phyloP scores from a whole-genome alignment of 352 stramenopile genomes.

The Globisporangium echinulatum region DNA sequence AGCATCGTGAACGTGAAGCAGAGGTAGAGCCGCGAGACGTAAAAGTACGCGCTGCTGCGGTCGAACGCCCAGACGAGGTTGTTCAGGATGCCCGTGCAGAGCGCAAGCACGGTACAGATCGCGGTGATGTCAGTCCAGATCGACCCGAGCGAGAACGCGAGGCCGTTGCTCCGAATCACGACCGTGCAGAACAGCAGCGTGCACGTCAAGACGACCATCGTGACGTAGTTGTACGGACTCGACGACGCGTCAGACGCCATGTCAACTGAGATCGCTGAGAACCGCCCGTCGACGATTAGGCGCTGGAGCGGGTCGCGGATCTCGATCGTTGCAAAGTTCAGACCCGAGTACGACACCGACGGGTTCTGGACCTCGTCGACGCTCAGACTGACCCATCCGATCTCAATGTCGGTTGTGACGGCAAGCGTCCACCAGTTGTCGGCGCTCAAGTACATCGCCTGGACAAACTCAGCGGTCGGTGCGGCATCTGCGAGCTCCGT shows the following conservation, averaged over 20 bases:
- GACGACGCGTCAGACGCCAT: conserved; percentile 45
- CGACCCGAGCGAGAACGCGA: conserved; percentile 77
- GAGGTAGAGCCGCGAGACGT: conserved; percentile 68
- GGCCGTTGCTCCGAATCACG: conserved; percentile 75
- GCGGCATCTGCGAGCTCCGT: too few relatives aligned
- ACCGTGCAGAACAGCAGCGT: conserved; percentile 78
- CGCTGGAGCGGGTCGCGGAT: conserved; percentile 45
- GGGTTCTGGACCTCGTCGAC: conserved; percentile 76
- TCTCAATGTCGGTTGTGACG: conserved; percentile 43
- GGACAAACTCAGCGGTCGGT: conserved; percentile 4
- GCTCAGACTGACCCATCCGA: conserved; percentile 60
- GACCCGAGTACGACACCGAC: conserved; percentile 53
- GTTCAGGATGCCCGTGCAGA: conserved; percentile 74
- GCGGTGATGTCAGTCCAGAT: conserved; percentile 86
- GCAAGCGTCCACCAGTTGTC: conserved; percentile 41
- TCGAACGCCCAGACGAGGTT: conserved; percentile 78
- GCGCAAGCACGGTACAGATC: conserved; percentile 72
- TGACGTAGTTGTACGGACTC: conserved; percentile 87
- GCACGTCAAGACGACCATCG: conserved; percentile 78
- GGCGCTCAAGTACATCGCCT: conserved; percentile 3
- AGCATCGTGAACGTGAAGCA: conserved; percentile 89
- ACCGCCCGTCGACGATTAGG: conserved; percentile 47
- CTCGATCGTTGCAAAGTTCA: conserved; percentile 55
- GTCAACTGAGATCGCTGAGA: conserved; percentile 75
- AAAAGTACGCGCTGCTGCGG: conserved; percentile 71